Base-by-base conservation (phyloP, 2,329 filamentous ascomycete genomes). In the Basipetospora chlamydospora region DNA sequence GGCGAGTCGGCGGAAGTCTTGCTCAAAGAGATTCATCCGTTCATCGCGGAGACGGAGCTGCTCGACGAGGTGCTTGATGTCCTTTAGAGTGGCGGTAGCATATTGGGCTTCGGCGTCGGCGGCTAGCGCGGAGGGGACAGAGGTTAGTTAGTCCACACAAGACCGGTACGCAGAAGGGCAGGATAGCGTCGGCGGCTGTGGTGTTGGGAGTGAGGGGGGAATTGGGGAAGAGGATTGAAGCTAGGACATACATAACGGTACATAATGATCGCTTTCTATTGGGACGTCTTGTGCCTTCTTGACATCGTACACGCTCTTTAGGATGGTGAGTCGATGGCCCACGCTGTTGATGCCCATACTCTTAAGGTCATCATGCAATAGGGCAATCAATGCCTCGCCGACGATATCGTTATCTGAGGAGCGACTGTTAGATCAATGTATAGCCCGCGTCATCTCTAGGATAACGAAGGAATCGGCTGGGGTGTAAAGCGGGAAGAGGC, bases 281-380 rank as follows among this genome's bases (percentile, higher is more conserved):
- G 84, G 80, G 41, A 96, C 74, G 49, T 93, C 86, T 52, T 95
- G 87, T 44, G 85, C 85, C 55, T 88, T 80, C 63, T 98, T 98
- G 51, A 90, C 79, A 52, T 96, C 87, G 60, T 95, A 96, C 38
- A 96, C 86, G 49, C 78, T 87, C 62, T 95, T 96, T 40, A 98
- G 69, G 40, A 98, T 92, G 16, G 86, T 93, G 49, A 98, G 67
- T 41, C 90, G 79, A 61, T 98, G 90, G 28, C 90, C 90, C 33
- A 95, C 85, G 59, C 88, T 96, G 43, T 68, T 66, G 44, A 98
- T 82, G 33, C 87, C 87, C 77, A 96, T 88, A 53, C 92, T 85
- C 59, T 92, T 94, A 48, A 98, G 65, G 54, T 96, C 88, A 39
- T 93, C 83, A 54, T 96, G 90, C 44, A 82, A 80, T 44, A 98